Percentiles rank a stretch among this genome's conserved stretches.
Evolutionary conservation across 2,329 filamentous ascomycete genomes (phyloP).

Genomic region (Westerdykella sp.): DNA sequence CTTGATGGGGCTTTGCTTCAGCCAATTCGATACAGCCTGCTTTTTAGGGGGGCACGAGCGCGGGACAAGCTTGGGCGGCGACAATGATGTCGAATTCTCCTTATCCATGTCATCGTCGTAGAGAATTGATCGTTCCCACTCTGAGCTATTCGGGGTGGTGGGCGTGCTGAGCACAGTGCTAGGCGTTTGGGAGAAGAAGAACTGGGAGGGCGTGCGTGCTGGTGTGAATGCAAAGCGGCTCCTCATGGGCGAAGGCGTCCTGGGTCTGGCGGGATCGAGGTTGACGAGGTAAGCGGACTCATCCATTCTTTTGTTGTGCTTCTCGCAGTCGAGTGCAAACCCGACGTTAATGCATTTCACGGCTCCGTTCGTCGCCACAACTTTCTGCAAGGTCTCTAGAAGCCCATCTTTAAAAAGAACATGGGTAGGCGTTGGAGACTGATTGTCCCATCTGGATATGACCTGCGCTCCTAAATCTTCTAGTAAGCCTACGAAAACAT

Average conservation of each 20-base stretch:
- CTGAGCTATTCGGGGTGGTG: conserved; percentile 22
- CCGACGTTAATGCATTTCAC: conserved; percentile 82
- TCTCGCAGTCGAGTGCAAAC: conserved; percentile 67
- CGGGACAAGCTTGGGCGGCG: conserved; percentile 8
- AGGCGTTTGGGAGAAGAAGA: conserved; percentile 12
- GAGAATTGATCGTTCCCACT: conserved; percentile 24
- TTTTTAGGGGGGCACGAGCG: conserved; percentile 50
- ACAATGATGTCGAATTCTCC: conserved; percentile 19
- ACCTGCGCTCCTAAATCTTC: conserved; percentile 76
- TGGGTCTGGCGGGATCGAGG: conserved; percentile 16
- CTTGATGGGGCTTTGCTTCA: conserved; percentile 20
- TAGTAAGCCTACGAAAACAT: conserved; percentile 71
- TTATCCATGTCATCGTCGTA: conserved; percentile 17
- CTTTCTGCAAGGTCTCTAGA: conserved; percentile 73
- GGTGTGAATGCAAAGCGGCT: conserved; percentile 24
- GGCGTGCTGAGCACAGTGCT: conserved; percentile 19
- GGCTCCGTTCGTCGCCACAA: conserved; percentile 62
- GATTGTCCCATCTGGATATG: conserved; percentile 58
- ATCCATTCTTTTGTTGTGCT: conserved; percentile 29
- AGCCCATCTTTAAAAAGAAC: conserved; percentile 86
- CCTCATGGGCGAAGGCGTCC: conserved; percentile 15
- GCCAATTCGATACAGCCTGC: conserved; percentile 7
- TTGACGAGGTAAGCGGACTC: conserved; percentile 30
- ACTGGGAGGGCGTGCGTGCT: conserved; percentile 26
- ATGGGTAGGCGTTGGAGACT: conserved; percentile 69